A percentile compares a stretch with the other conserved stretches of the same genome.
These are phyloP conservation scores for Penicillium sp. DNA, from an alignment of 2,329 filamentous ascomycete species.

Conservation along the genomic window DNA sequence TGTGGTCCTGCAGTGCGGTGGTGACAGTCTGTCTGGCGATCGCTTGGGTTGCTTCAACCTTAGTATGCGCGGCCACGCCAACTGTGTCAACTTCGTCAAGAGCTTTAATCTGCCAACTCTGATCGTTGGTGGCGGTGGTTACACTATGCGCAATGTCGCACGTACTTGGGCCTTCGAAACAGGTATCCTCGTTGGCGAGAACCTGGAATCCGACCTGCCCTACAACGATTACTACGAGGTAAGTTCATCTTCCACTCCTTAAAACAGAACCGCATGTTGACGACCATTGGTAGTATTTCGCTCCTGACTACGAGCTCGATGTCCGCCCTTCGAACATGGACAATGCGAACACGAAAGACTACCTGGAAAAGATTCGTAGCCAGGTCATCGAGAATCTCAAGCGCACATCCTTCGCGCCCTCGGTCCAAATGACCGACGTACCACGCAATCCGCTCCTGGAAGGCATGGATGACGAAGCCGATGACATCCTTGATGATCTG, in stretches of 20 bases:
- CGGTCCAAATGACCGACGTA: conserved; percentile 61
- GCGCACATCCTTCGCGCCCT: conserved; percentile 58
- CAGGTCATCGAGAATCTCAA: conserved; percentile 64
- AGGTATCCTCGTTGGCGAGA: conserved; percentile 76
- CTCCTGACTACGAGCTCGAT: conserved; percentile 65
- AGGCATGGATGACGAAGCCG: conserved; percentile 60
- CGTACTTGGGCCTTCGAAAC: conserved; percentile 64
- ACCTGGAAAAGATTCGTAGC: conserved; percentile 62
- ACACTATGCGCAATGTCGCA: conserved; percentile 63
- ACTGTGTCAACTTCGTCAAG: conserved; percentile 66
- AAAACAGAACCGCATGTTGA: conserved; percentile 24
- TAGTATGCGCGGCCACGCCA: conserved; percentile 66
- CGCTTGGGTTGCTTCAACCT: conserved; percentile 66
- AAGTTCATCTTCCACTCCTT: conserved; percentile 15
- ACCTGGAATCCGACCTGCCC: conserved; percentile 76
- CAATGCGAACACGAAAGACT: conserved; percentile 64
- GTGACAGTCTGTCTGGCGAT: conserved; percentile 64
- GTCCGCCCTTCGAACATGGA: conserved; percentile 69
- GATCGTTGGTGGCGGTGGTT: conserved; percentile 63
- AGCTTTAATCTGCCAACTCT: conserved; percentile 62
- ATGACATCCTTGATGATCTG: conserved; percentile 61
- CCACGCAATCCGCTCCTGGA: conserved; percentile 53
- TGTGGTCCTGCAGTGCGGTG: conserved; percentile 65
- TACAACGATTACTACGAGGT: conserved; percentile 94
- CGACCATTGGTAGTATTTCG: conserved; percentile 54